Conservation (phyloP, 2,329 filamentous ascomycete species). For the Orbilia ellipsospora region DNA sequence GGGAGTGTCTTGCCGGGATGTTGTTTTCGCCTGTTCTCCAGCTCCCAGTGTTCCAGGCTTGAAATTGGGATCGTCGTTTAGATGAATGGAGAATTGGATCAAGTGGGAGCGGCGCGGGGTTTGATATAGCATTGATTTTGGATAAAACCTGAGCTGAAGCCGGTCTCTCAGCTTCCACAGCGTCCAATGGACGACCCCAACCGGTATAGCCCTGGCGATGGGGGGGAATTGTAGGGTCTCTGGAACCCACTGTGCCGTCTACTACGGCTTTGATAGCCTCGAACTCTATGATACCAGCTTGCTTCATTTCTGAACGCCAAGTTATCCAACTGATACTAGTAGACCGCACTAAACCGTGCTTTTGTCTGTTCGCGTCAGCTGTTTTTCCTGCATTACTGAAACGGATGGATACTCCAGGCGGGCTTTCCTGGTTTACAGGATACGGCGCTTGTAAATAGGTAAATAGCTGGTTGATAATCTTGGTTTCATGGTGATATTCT, state of each 20-base stretch:
- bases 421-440: slow-evolving; percentile 32
- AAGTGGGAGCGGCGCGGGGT: slow-evolving; percentile 37
- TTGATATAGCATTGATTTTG: slow-evolving; percentile 28
- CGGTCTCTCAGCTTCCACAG: neutral
- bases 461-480: slow-evolving; percentile 46
- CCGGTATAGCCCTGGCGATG: slow-evolving; percentile 3
- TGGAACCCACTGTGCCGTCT: neutral
- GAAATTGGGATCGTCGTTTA: neutral
- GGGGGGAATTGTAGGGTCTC: neutral
- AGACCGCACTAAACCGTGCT: slow-evolving; percentile 12
- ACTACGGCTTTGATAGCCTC: slow-evolving; percentile 31
- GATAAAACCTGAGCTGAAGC: neutral
- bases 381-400: slow-evolving; percentile 4
- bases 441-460: slow-evolving; percentile 10
- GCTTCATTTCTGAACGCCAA: slow-evolving; percentile 47
- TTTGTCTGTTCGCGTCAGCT: slow-evolving; percentile 16
- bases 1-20: too few relatives aligned
- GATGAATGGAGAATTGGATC: slow-evolving; percentile 35
- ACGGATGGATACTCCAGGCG: slow-evolving; percentile 32
- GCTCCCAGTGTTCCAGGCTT: too few relatives aligned
- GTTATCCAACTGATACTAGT: slow-evolving; percentile 35
- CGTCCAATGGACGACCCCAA: slow-evolving; percentile 23
- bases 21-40: too few relatives aligned
- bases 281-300: slow-evolving; percentile 35
- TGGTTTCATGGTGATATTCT: slow-evolving; percentile 33